Conservation (phyloP, 345 rosid genomes). For the Salix udensis region DNA sequence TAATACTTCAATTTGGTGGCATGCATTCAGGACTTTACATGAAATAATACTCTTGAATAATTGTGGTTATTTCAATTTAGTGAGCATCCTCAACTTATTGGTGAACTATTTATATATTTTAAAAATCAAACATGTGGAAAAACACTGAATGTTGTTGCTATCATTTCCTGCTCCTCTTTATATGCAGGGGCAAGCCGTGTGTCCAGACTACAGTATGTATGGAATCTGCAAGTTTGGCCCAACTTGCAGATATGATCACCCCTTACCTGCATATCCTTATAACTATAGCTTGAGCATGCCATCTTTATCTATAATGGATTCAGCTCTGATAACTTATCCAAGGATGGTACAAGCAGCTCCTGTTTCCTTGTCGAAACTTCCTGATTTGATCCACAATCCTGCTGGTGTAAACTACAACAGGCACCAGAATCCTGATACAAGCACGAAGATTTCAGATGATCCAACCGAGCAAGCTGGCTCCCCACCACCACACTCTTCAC, state of each 20-base stretch:
- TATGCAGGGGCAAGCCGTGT: constrained; percentile 65
- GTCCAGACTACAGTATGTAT: constrained; percentile 54
- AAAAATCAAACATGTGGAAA: neutral
- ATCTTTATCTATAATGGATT: constrained; percentile 34
- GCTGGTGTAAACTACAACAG: constrained; percentile 23
- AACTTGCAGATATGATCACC: constrained; percentile 70
- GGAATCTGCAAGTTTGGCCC: constrained; percentile 75
- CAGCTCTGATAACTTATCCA: constrained; percentile 43
- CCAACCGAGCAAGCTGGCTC: constrained; percentile 28
- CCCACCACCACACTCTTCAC: constrained; percentile 29
- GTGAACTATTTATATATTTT: neutral
- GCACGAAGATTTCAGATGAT: constrained; percentile 33
- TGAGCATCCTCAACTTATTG: neutral
- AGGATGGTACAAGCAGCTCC: constrained; percentile 29
- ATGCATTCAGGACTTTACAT: neutral
- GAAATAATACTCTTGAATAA: neutral
- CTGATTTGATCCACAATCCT: constrained; percentile 31
- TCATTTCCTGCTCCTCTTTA: constrained; percentile 9
- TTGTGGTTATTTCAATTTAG: neutral
- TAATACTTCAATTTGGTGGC: neutral
- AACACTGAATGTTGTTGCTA: neutral
- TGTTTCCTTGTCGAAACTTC: constrained; percentile 19
- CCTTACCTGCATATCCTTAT: constrained; percentile 43
- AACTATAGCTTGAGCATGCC: constrained; percentile 41
- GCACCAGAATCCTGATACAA: constrained; percentile 22